phyloP scores from a whole-genome alignment of 2,329 filamentous ascomycete species.

The Trichoderma endophyticum region DNA sequence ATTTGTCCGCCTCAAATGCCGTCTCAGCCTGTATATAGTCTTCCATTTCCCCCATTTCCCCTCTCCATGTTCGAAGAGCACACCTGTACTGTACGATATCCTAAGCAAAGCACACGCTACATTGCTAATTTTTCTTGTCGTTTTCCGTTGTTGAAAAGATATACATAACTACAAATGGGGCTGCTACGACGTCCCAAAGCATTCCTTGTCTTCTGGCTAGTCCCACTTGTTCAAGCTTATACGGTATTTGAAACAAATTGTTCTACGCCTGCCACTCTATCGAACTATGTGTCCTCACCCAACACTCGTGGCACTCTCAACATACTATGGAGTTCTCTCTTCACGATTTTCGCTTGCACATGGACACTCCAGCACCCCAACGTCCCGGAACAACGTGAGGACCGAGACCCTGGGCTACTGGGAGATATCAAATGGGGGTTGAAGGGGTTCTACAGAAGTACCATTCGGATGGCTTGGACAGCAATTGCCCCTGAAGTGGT shows the following conservation, averaged over 20 bases:
- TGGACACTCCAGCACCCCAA: neutral
- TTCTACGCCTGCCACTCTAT: neutral
- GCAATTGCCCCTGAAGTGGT: too few species aligned
- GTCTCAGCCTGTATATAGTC: neutral
- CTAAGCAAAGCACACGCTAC: neutral
- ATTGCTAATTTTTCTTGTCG: neutral
- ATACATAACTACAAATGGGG: neutral
- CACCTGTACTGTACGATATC: neutral
- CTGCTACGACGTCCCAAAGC: accelerated
- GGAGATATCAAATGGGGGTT: too few species aligned
- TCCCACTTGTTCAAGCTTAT: neutral
- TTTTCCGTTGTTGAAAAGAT: neutral
- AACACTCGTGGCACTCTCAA: neutral
- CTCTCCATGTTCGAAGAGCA: neutral
- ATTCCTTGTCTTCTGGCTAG: neutral
- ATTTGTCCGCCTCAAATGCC: neutral
- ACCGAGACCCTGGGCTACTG: too few species aligned
- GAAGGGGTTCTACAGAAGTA: too few species aligned
- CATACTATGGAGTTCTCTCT: neutral
- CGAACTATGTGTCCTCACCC: neutral
- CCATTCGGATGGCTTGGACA: too few species aligned
- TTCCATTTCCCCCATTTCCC: neutral
- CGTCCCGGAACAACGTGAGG: too few species aligned
- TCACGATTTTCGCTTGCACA: neutral
- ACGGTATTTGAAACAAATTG: neutral